A percentile compares a stretch with the other conserved stretches of the same genome.
Conservation (phyloP, 306 rosid species). For the Sindora glabra region DNA sequence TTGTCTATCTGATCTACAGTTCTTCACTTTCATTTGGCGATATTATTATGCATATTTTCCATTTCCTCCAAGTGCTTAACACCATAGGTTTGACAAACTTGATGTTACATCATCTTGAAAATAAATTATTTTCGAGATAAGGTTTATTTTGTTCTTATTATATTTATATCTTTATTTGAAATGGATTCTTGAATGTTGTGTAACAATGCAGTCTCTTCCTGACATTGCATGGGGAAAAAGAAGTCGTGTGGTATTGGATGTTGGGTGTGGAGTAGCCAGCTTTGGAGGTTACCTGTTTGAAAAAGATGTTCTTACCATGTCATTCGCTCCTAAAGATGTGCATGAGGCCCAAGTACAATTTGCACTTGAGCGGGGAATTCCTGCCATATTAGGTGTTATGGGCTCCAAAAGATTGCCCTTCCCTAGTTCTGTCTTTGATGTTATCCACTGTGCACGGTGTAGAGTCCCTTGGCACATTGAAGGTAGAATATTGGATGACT, state of each 20-base stretch:
- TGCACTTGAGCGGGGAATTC: conserved; percentile 88
- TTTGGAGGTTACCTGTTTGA: conserved; percentile 78
- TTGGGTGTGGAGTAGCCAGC: conserved; percentile 94
- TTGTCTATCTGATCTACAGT: neutral
- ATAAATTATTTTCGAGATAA: neutral
- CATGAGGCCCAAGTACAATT: conserved; percentile 92
- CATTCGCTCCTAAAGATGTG: conserved; percentile 88
- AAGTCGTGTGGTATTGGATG: conserved; percentile 74
- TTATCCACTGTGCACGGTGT: conserved; percentile 88
- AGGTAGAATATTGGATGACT: conserved; percentile 32
- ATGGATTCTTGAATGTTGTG: neutral
- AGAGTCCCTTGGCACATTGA: conserved; percentile 96
- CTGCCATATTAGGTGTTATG: conserved; percentile 77
- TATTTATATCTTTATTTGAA: neutral
- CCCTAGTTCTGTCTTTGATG: conserved; percentile 73
- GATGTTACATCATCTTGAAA: neutral
- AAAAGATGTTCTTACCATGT: conserved; percentile 74
- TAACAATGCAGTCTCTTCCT: conserved; percentile 51
- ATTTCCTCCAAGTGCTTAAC: neutral
- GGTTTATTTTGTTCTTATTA: neutral
- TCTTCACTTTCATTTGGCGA: neutral
- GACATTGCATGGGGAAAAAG: conserved; percentile 80
- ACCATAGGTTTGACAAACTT: neutral
- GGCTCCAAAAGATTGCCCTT: conserved; percentile 69
- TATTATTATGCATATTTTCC: neutral